Base-by-base conservation (phyloP, 129 eudicot species). In the Daucus carota region DNA sequence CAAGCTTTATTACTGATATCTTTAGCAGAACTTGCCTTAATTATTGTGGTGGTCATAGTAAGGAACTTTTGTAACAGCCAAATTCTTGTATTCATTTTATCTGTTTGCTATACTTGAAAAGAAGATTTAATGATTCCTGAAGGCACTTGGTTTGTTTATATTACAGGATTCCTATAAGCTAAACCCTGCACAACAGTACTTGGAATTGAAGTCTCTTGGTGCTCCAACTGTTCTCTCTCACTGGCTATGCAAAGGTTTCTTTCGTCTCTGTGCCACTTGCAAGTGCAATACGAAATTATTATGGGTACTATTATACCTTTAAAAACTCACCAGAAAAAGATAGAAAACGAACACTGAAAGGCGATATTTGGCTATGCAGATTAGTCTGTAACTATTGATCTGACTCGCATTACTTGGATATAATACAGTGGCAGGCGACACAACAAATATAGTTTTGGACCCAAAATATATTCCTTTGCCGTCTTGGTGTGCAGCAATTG, bases 171-270 rank as follows among this genome's bases (percentile, higher is more conserved):
- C 98, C 7, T 83, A 84, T 18, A 88, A 90, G 98, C 80, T 81
- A 67, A 29, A 65, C 36, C 96, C 98, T 12, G 96, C 98, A 20
- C 83, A 85, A 69, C 81, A 83, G 80, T 93, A 88, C 87, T 76
- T 89, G 62, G 82, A 70, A 46, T 75, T 92, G 52, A 84, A 96
- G 81, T 89, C 98, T 9, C 81, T 92, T 48, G 98, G 98, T 33
- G 94, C 98, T 52, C 98, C 96, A 0, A 95, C 98, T 17, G 93
- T 92, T 80, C 92, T 92, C 85, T 92, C 70, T 90, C 98, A 13
- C 60, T 92, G 57, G 98, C 98, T 6, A 88, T 92, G 92, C 98
- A 92, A 84, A 92, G 98, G 6, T 86, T 92, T 26, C 90, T 88
- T 80, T 31, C 97, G 92, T 69, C 70, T 91, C 6, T 86, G 86